Evolutionary conservation across 1,284 basidiomycete genomes (phyloP).

Genomic region (Ganoderma boninense): DNA sequence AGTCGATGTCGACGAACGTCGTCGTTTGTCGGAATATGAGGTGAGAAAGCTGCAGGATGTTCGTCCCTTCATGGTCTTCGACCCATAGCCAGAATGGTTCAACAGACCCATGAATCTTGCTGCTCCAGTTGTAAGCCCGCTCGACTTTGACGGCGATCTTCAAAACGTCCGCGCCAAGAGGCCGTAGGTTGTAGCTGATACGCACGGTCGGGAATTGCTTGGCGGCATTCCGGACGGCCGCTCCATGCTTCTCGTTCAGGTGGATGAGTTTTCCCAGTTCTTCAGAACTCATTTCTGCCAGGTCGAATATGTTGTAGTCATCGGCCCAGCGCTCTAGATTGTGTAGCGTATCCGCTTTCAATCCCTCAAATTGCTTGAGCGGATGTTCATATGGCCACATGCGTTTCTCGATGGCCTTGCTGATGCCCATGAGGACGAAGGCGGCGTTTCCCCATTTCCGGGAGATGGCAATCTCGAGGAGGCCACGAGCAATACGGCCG

Average conservation of each 20-base stretch:
- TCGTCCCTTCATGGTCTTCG: constrained; percentile 82
- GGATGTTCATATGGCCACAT: constrained; percentile 98
- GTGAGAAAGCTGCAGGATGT: constrained; percentile 87
- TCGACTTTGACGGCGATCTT: constrained; percentile 76
- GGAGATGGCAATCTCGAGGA: constrained; percentile 95
- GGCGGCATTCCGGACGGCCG: constrained; percentile 82
- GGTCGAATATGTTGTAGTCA: constrained; percentile 81
- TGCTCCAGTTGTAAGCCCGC: constrained; percentile 87
- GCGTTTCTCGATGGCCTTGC: constrained; percentile 92
- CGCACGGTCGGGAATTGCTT: constrained; percentile 85
- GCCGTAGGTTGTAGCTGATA: constrained; percentile 79
- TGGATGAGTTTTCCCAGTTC: constrained; percentile 89
- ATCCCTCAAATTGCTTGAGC: constrained; percentile 74
- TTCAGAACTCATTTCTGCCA: constrained; percentile 77
- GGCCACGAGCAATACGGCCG: constrained; percentile 91
- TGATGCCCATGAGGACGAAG: constrained; percentile 87
- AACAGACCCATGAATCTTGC: constrained; percentile 75
- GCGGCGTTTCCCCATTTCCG: constrained; percentile 90
- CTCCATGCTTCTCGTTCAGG: constrained; percentile 88
- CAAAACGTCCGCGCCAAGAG: constrained; percentile 87
- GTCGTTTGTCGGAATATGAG: constrained; percentile 78
- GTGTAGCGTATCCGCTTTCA: constrained; percentile 85
- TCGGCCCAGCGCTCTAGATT: constrained; percentile 86
- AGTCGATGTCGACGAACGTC: constrained; percentile 71
- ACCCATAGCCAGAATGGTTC: constrained; percentile 98